These are phyloP conservation scores for Boletus rubroflammeus DNA, from an alignment of 768 basidiomycete genomes.

Conservation along the genomic window DNA sequence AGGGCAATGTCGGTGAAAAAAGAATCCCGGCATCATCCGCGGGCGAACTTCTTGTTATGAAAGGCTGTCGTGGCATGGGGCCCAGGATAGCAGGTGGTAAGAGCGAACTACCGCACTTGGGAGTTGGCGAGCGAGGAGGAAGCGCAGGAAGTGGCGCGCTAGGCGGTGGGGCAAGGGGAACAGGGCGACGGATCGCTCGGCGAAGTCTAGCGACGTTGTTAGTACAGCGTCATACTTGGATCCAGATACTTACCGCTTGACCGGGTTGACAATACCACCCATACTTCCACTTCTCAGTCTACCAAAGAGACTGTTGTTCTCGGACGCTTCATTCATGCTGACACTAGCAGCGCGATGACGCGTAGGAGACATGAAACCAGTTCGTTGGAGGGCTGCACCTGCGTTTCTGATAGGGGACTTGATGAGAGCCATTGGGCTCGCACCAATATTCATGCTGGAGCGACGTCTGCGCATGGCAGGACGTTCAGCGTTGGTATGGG, in stretches of 20 bases:
- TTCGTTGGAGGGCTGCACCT: constrained; percentile 47
- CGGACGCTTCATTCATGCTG: constrained; percentile 31
- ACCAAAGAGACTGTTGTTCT: constrained; percentile 44
- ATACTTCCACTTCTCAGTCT: constrained; percentile 55
- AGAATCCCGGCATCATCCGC: not conserved
- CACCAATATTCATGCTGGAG: constrained; percentile 55
- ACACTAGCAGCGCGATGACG: constrained; percentile 49
- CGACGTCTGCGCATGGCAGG: constrained; percentile 57
- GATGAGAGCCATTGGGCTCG: constrained; percentile 54
- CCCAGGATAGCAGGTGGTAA: constrained; percentile 17
- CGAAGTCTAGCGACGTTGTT: constrained; percentile 33
- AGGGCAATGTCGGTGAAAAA: not conserved
- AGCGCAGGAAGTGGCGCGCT: constrained; percentile 28
- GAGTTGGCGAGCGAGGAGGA: constrained; percentile 21
- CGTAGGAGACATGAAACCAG: constrained; percentile 36
- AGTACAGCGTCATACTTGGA: not conserved
- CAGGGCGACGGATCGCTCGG: constrained; percentile 33
- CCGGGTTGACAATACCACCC: constrained; percentile 29
- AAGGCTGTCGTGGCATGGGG: constrained; percentile 19
- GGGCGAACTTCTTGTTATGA: constrained; percentile 5
- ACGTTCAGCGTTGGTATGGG: constrained; percentile 21
- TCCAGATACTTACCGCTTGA: constrained; percentile 31
- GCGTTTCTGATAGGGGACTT: constrained; percentile 55
- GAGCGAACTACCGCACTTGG: constrained; percentile 12
- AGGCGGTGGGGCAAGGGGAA: constrained; percentile 28